Evolutionary conservation across 2,329 filamentous ascomycete species (phyloP).

Genomic region (Talaromyces sp.): DNA sequence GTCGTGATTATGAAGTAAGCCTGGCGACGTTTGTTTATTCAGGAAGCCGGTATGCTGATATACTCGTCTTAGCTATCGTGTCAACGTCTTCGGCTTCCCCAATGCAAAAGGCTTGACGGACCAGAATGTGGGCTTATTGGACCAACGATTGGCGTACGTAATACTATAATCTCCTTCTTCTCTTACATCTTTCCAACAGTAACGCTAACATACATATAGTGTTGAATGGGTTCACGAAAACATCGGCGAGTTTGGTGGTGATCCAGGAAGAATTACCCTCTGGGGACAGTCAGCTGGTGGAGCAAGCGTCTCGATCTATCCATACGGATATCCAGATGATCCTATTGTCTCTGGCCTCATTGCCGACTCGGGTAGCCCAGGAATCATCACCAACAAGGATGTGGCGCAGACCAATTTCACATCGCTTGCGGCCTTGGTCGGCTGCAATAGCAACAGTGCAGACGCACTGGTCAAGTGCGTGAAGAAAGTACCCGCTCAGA

Average conservation of each 20-base stretch:
- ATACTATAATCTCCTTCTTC: neutral
- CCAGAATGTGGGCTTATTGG: neutral
- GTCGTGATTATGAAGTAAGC: constrained; percentile 7
- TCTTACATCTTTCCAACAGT: too few species aligned
- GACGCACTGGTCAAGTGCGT: constrained; percentile 23
- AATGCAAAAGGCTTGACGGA: neutral
- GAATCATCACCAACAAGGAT: constrained; percentile 17
- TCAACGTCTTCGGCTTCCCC: constrained; percentile 11
- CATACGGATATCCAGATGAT: constrained; percentile 27
- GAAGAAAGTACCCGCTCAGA: neutral
- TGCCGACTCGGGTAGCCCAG: constrained; percentile 23
- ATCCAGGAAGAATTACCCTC: neutral
- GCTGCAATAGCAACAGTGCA: constrained; percentile 25
- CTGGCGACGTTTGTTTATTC: neutral
- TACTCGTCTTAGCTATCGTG: neutral
- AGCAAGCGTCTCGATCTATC: constrained; percentile 16
- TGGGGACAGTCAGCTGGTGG: constrained; percentile 10
- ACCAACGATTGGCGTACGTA: constrained; percentile 5
- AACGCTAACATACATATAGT: neutral
- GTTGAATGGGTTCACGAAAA: constrained; percentile 10
- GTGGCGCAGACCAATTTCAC: constrained; percentile 27
- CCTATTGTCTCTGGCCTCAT: constrained; percentile 26
- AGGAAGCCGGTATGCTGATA: neutral
- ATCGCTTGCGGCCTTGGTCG: constrained; percentile 28
- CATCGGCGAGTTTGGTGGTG: neutral